Evolutionary conservation across 176 grass and related monocot genomes (phyloP).

Genomic region (Guadua angustifolia): DNA sequence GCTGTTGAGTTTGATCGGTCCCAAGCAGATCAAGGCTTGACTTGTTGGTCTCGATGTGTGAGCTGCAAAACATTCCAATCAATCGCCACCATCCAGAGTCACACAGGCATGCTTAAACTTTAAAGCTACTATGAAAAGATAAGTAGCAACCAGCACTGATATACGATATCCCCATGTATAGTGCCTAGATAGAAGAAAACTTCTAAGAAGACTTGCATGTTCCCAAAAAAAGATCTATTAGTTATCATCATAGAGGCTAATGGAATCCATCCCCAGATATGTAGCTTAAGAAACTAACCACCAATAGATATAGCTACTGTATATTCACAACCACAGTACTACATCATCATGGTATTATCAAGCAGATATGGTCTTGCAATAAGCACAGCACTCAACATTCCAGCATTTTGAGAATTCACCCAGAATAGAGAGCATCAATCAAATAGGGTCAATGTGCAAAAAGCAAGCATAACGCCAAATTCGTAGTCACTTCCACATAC

Average conservation of each 20-base stretch:
- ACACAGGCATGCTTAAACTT: background rate
- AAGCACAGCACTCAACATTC: background rate
- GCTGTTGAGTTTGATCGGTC: conserved; percentile 36
- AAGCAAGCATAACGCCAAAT: background rate
- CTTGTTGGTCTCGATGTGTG: conserved; percentile 21
- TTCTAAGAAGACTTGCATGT: background rate
- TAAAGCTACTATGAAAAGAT: background rate
- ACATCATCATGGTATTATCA: background rate
- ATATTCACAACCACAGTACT: background rate
- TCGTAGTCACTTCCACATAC: background rate
- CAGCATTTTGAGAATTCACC: background rate
- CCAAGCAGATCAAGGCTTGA: conserved; percentile 25
- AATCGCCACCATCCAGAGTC: background rate
- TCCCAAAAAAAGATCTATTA: background rate
- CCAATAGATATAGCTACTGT: background rate
- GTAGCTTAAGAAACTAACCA: background rate
- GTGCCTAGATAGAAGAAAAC: background rate
- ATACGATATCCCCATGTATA: background rate
- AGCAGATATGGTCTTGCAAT: background rate
- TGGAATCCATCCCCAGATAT: background rate
- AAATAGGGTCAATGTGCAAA: background rate
- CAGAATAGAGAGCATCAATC: background rate
- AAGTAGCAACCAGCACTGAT: background rate
- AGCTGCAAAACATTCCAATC: conserved; percentile 49
- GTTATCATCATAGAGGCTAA: background rate